Percentiles rank a stretch among this genome's conserved stretches.
phyloP scores from a whole-genome alignment of 2,329 filamentous ascomycete genomes.

The Allantophomopsis cytisporea region DNA sequence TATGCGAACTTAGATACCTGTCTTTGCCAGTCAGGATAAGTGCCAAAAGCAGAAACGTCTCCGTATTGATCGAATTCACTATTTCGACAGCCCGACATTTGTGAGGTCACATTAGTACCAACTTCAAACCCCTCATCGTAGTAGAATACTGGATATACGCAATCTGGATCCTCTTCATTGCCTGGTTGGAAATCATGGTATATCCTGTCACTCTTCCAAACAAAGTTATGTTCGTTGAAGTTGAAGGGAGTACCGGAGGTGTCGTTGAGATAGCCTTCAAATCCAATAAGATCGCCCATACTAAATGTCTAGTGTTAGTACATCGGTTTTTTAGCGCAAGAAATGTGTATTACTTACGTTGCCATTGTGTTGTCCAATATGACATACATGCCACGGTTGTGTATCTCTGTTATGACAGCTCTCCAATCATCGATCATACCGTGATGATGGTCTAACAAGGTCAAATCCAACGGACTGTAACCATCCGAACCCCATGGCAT shows the following conservation, averaged over 20 bases:
- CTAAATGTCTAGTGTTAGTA: not conserved
- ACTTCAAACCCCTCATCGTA: conserved; percentile 37
- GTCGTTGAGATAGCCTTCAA: conserved; percentile 41
- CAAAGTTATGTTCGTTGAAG: conserved; percentile 38
- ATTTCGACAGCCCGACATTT: conserved; percentile 16
- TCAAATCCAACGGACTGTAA: conserved; percentile 46
- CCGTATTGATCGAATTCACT: conserved; percentile 49
- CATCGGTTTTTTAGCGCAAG: not conserved
- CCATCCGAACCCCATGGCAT: conserved; percentile 48
- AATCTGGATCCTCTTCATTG: conserved; percentile 37
- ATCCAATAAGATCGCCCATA: conserved; percentile 46
- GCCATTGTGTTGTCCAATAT: conserved; percentile 52
- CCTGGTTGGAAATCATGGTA: conserved; percentile 43
- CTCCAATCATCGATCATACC: conserved; percentile 45
- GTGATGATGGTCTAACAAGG: conserved; percentile 47
- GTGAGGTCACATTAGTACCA: conserved; percentile 33
- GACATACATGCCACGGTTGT: conserved; percentile 49
- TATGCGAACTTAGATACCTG: conserved; percentile 52
- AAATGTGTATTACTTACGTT: conserved; percentile 13
- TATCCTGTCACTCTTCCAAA: conserved; percentile 37
- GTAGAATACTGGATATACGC: conserved; percentile 49
- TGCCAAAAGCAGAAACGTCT: conserved; percentile 48
- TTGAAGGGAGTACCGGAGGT: conserved; percentile 35
- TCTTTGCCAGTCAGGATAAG: conserved; percentile 48
- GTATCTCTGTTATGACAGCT: conserved; percentile 42